Evolutionary conservation across 2,329 filamentous ascomycete genomes (phyloP).

Genomic region (Pyrenochaeta sp.): DNA sequence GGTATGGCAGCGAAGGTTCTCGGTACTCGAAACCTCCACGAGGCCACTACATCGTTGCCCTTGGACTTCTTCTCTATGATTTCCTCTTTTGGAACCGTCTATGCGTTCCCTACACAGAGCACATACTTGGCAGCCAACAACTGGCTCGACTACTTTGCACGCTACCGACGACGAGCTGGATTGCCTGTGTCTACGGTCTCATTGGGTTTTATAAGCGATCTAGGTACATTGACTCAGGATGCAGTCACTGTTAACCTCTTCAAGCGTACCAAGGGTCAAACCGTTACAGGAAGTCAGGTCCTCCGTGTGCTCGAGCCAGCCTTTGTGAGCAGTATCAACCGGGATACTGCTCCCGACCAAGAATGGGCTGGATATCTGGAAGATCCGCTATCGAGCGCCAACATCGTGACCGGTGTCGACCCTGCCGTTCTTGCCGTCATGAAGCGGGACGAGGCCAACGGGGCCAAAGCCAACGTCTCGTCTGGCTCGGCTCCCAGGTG

Average conservation of each 20-base stretch:
- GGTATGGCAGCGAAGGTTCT: constrained; percentile 22
- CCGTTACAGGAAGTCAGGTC: constrained; percentile 1
- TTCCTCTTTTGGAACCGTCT: constrained; percentile 18
- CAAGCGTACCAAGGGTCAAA: constrained; percentile 9
- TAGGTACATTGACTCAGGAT: constrained; percentile 10
- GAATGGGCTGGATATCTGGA: neutral
- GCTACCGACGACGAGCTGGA: constrained; percentile 4
- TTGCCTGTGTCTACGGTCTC: constrained; percentile 19
- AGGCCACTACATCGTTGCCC: neutral
- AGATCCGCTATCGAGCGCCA: constrained; percentile 5
- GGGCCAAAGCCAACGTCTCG: too few species aligned
- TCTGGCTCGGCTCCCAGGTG: constrained; percentile 2
- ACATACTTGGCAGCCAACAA: constrained; percentile 21
- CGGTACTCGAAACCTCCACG: constrained; percentile 31
- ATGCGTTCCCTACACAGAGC: constrained; percentile 16
- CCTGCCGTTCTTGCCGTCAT: neutral
- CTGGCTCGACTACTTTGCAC: constrained; percentile 18
- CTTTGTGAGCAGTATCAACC: too few species aligned
- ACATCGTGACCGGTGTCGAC: constrained; percentile 6
- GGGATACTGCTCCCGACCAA: too few species aligned
- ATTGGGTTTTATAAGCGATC: constrained; percentile 26
- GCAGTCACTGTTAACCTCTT: constrained; percentile 5
- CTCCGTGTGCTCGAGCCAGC: constrained; percentile 10
- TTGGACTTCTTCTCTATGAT: constrained; percentile 32
- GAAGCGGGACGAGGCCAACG: neutral